Percentiles rank a stretch among this genome's conserved stretches.
Evolutionary conservation across 306 rosid species (phyloP).

Genomic region (Begonia peltatifolia): DNA sequence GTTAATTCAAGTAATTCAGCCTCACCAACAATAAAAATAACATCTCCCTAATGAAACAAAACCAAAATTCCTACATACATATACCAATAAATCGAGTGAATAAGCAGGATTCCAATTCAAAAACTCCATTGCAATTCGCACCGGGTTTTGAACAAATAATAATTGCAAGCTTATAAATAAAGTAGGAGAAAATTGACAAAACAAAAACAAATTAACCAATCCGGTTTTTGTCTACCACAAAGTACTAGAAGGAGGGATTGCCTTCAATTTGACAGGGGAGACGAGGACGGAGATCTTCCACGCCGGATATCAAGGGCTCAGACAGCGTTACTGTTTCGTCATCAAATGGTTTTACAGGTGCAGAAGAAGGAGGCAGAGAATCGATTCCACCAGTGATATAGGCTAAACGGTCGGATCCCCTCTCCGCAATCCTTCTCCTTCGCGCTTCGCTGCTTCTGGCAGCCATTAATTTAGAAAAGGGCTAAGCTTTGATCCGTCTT

Average conservation of each 20-base stretch:
- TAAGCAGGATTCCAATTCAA: neutral
- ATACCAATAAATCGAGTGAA: neutral
- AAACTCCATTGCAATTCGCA: neutral
- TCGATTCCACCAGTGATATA: slow-evolving; percentile 58
- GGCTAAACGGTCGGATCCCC: slow-evolving; percentile 71
- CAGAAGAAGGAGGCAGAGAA: slow-evolving; percentile 13
- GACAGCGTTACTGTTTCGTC: slow-evolving; percentile 8
- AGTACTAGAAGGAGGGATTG: slow-evolving; percentile 8
- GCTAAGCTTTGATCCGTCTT: neutral
- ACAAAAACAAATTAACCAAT: neutral
- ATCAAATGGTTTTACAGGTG: slow-evolving; percentile 6
- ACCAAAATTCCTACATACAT: too few relatives aligned
- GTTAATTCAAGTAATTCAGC: too few relatives aligned
- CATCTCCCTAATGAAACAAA: too few relatives aligned
- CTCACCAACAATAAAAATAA: too few relatives aligned
- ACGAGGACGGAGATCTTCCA: slow-evolving; percentile 10
- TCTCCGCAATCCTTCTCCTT: slow-evolving; percentile 45
- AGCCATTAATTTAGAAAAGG: slow-evolving; percentile 29
- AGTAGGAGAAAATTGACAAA: neutral
- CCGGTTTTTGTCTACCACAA: neutral
- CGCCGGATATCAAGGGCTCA: slow-evolving; percentile 16
- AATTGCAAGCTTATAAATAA: neutral
- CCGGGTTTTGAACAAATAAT: neutral
- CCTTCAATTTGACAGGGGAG: slow-evolving; percentile 18
- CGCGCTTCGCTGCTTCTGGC: slow-evolving; percentile 46